Evolutionary conservation across 1,139 yeast genomes (phyloP).

Genomic region (Blastobotrys petasosporus): DNA sequence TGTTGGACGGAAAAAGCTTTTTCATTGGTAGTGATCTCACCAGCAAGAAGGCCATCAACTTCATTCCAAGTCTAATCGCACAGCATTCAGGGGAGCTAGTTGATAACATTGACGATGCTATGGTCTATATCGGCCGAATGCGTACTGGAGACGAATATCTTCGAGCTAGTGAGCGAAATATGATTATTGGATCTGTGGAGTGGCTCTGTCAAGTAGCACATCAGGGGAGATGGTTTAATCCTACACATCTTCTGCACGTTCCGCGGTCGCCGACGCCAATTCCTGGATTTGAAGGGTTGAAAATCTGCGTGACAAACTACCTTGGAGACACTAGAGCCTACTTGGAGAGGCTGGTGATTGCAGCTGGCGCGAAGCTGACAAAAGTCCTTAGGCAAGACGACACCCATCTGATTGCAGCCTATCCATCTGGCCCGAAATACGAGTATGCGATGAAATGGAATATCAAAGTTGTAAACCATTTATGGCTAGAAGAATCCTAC

Average conservation of each 20-base stretch:
- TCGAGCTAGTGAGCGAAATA: slow-evolving; percentile 32
- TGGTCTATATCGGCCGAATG: slow-evolving; percentile 62
- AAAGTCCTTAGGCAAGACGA: slow-evolving; percentile 50
- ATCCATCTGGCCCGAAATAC: slow-evolving; percentile 65
- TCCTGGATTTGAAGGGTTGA: slow-evolving; percentile 45
- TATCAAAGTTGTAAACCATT: slow-evolving; percentile 59
- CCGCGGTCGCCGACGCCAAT: slow-evolving; percentile 59
- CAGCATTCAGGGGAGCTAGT: slow-evolving; percentile 39
- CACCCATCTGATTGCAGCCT: slow-evolving; percentile 67
- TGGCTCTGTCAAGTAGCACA: slow-evolving; percentile 46
- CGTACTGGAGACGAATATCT: slow-evolving; percentile 53
- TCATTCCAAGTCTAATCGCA: slow-evolving; percentile 34
- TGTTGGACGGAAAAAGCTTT: slow-evolving; percentile 30
- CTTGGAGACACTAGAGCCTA: slow-evolving; percentile 79
- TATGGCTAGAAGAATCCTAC: slow-evolving; percentile 86
- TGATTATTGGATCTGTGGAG: slow-evolving; percentile 59
- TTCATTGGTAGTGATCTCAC: slow-evolving; percentile 32
- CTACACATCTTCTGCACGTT: slow-evolving; percentile 56
- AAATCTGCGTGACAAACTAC: slow-evolving; percentile 70
- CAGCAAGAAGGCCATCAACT: slow-evolving; percentile 21
- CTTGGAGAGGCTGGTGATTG: slow-evolving; percentile 54
- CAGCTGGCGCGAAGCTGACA: slow-evolving; percentile 74
- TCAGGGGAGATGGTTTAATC: slow-evolving; percentile 48
- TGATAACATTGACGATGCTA: slow-evolving; percentile 36
- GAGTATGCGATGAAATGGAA: slow-evolving; percentile 65